These are phyloP conservation scores for Elsinoe australis DNA, from an alignment of 2,329 filamentous ascomycete species.

Conservation along the genomic window DNA sequence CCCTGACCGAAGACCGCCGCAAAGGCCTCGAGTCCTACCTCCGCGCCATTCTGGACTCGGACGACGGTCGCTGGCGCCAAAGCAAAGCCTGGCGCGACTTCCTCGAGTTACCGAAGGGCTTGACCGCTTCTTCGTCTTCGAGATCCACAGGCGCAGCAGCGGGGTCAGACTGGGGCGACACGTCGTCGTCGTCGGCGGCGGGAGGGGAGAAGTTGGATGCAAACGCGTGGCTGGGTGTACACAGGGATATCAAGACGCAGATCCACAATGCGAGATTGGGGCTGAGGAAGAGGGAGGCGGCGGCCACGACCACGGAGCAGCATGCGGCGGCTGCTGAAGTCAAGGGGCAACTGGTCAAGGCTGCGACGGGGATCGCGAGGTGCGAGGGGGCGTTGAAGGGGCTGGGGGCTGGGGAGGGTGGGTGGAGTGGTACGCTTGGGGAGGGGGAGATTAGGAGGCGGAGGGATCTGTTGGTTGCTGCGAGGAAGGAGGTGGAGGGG, in stretches of 20 bases:
- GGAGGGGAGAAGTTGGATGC: conserved; percentile 37
- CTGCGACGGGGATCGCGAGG: conserved; percentile 54
- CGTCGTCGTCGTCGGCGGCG: conserved; percentile 23
- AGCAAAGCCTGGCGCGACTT: conserved; percentile 66
- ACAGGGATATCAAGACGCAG: conserved; percentile 63
- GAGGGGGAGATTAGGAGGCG: conserved; percentile 67
- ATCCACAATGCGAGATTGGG: conserved; percentile 60
- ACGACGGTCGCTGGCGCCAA: conserved; percentile 70
- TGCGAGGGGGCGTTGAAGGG: conserved; percentile 58
- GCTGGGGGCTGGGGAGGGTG: conserved; percentile 38
- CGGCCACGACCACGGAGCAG: conserved; percentile 50
- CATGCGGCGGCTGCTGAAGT: conserved; percentile 59
- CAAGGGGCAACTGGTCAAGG: conserved; percentile 64
- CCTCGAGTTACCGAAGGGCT: conserved; percentile 63
- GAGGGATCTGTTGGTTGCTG: conserved; percentile 60
- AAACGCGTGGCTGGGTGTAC: conserved; percentile 67
- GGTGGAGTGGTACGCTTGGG: conserved; percentile 46
- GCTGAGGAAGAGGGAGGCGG: conserved; percentile 61
- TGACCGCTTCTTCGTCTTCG: too few species aligned
- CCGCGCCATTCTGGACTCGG: conserved; percentile 60
- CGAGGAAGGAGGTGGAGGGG: conserved; percentile 66
- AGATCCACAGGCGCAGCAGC: too few species aligned
- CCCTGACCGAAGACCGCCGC: conserved; percentile 64
- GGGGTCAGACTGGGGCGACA: conserved; percentile 34
- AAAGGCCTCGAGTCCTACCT: conserved; percentile 63